Evolutionary conservation across 2,329 filamentous ascomycete genomes (phyloP), one percentile per base, ranked within the genome.

Genomic region (Arthroderma sp.): DNA sequence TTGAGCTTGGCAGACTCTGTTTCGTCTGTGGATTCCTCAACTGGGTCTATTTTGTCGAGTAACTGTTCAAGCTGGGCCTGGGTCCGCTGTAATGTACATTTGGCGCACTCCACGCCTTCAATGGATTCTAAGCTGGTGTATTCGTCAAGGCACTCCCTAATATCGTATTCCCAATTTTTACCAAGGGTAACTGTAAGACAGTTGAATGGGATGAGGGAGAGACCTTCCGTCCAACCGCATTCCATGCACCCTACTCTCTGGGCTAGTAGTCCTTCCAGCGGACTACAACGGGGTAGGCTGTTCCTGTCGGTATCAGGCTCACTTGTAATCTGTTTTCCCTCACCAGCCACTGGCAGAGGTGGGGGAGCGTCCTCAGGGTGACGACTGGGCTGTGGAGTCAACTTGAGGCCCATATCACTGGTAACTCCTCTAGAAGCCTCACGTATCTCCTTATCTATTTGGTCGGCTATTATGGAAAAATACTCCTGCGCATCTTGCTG

Each of bases 401-500:
- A 65, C 52, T 72, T 74, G 54, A 76, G 67, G 57, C 72, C 70
- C 65, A 74, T 58, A 61, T 75, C 68, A 68, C 71, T 68, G 64
- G 75, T 69, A 68, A 76, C 62, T 59, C 69, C 65, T 56, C 70
- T 67, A 59, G 73, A 73, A 49, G 78, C 77, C 62, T 77, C 79
- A 19, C 76, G 74, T 41, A 88, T 77, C 66, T 94, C 88, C 65
- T 85, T 86, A 66, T 96, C 88, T 28, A 95, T 77, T 64, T 91
- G 85, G 63, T 91, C 89, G 52, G 96, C 72, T 13, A 98, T 79
- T 66, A 91, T 94, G 15, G 89, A 91, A 66, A 88, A 96, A 70
- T 97, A 98, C 70, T 98, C 93, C 68, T 97, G 93, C 4, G 93
- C 93, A 72, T 98, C 93, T 71, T 98, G 93, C 68, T 97, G 93